phyloP scores from a whole-genome alignment of 148 eudicot species.

The Arbutus unedo region DNA sequence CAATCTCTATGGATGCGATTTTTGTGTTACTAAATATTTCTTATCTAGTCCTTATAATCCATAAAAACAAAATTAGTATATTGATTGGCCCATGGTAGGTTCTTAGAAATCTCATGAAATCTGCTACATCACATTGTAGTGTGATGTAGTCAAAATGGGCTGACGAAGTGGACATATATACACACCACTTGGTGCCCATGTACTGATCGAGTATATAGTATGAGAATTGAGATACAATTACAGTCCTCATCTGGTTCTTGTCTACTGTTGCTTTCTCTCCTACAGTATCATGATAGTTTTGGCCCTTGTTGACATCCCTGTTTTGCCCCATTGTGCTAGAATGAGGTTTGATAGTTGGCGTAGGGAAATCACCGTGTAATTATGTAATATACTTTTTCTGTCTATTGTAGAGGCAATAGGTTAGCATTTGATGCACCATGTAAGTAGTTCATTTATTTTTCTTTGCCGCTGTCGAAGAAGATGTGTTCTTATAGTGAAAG shows the following conservation, averaged over 20 bases:
- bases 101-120: not conserved
- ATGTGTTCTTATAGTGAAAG: conserved; percentile 4
- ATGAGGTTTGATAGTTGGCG: not conserved
- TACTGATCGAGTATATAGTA: not conserved
- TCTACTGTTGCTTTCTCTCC: not conserved
- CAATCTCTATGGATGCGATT: not conserved
- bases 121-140: not conserved
- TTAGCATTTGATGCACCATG: not conserved
- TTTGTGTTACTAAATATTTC: not conserved
- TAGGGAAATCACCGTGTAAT: not conserved
- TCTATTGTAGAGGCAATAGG: not conserved
- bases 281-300: not conserved
- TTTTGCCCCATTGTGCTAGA: not conserved
- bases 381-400: not conserved
- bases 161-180: not conserved
- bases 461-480: not conserved
- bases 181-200: not conserved
- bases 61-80: not conserved
- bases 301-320: not conserved
- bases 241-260: not conserved
- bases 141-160: not conserved
- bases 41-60: not conserved
- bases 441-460: not conserved
- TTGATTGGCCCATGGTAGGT: not conserved
- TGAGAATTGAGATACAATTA: not conserved